Conservation (phyloP, 192 early-diverging fungal species). For the Allomyces macrogynus region DNA sequence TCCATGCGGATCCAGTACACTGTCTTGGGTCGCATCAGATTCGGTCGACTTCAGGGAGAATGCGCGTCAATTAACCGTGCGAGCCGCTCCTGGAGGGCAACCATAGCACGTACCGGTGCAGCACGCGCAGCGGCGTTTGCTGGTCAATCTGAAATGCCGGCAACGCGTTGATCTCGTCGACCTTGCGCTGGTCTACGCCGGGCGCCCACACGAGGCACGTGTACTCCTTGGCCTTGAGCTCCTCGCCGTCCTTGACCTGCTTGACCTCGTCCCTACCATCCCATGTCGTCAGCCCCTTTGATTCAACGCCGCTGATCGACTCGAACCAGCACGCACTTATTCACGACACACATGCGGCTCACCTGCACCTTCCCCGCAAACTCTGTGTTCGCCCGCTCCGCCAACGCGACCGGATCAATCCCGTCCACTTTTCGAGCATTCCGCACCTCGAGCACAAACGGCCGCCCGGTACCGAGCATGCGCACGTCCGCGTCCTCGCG, state of each 20-base stretch:
- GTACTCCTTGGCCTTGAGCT: slow-evolving; percentile 51
- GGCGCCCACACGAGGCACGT: slow-evolving; percentile 6
- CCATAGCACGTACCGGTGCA: slow-evolving; percentile 2
- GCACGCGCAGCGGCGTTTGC: slow-evolving; percentile 48
- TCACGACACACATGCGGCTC: slow-evolving; percentile 15
- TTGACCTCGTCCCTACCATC: slow-evolving; percentile 27
- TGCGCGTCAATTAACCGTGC: no score
- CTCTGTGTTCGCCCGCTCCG: slow-evolving; percentile 14
- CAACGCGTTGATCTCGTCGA: not conserved
- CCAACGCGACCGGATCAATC: slow-evolving; percentile 1
- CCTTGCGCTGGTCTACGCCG: not conserved
- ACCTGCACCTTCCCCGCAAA: slow-evolving; percentile 12
- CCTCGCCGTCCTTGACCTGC: slow-evolving; percentile 53
- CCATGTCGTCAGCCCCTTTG: no score
- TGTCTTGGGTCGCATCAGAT: slow-evolving; percentile 31
- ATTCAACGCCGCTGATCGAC: no score
- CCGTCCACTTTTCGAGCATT: slow-evolving; percentile 40
- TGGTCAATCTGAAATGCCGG: slow-evolving; percentile 32
- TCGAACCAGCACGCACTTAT: slow-evolving; percentile 14
- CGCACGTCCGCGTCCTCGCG: slow-evolving; percentile 87
- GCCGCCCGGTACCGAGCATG: slow-evolving; percentile 79
- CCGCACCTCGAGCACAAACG: slow-evolving; percentile 72
- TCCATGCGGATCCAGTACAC: slow-evolving; percentile 26
- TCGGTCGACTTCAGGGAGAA: slow-evolving; percentile 34
- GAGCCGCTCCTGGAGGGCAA: no score